Base-by-base conservation (phyloP, 169 alveolate species). In the Amoebophrya sp. region DNA sequence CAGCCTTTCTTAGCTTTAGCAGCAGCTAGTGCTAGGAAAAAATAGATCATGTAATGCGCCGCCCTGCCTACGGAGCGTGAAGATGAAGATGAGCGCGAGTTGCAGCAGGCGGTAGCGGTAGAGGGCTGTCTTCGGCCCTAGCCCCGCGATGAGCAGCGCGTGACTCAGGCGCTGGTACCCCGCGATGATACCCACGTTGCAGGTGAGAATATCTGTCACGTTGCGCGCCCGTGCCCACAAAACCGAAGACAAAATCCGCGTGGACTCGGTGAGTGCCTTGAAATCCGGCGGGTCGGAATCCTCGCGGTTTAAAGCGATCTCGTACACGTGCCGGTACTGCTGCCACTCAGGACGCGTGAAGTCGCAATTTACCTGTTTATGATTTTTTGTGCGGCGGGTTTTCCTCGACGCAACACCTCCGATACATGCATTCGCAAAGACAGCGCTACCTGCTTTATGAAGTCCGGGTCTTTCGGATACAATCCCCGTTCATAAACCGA, bases 171-270 rank as follows among this genome's bases (percentile, higher is more conserved):
- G 48, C 23, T 88, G 90, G 41, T 39, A 40, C 13, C 90, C 90
- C 20, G 90, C 90, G 38, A 88, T 88, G 29, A 88, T 42, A 2
- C 90, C 90, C 34, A 88, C 90, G 58, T 88, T 88, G 90, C 90
- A 88, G 39, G 78, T 58, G 34, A 58, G 23, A 58, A 58, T 58
- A n/a, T 58, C 78, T 4, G 78, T 58, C 78, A 58, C 78, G 78
- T 58, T 58, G 4, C 78, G 4, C 78, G 78, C 78, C 10, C 78
- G 78, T 23, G 78, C 78, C 78, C 78, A 58, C 23, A 58, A 58
- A 16, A 58, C 78, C 4, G 78, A 58, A 4, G 78, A 58, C 34
- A 58, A 16, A 13, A n/a, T 42, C 48, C 48, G 4, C 48, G 48
- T 42, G 48, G 48, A 42, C 48, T 42, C 20, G 48, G 13, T 42